Conservation (phyloP, 768 basidiomycete genomes). For the Peribolospora kevripleyi region DNA sequence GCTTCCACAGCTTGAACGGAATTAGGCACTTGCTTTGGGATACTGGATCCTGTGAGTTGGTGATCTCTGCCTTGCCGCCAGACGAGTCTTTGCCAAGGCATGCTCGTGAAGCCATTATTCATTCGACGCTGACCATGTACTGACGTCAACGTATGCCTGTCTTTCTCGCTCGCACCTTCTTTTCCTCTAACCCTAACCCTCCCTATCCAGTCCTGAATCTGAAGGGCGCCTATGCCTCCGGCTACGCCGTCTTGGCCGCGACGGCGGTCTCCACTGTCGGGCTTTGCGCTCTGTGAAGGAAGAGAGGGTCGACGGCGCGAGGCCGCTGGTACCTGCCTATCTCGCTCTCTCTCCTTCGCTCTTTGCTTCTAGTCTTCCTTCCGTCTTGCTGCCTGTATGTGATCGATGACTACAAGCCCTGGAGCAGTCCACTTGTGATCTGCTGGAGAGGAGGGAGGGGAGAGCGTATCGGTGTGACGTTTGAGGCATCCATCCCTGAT, state of each 20-base stretch:
- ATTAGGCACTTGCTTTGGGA: slow-evolving; percentile 81
- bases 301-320: no score
- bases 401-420: no score
- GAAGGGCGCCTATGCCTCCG: slow-evolving; percentile 53
- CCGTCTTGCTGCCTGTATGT: no score
- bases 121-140: neutral
- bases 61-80: neutral
- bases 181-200: neutral
- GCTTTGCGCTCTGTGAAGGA: no score
- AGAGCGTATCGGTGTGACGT: no score
- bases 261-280: slow-evolving; percentile 48
- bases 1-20: slow-evolving; percentile 77
- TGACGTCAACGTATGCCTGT: neutral
- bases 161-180: neutral
- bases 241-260: slow-evolving; percentile 60
- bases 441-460: no score
- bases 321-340: no score
- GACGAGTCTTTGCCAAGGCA: neutral
- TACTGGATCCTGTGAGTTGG: slow-evolving; percentile 50
- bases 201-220: slow-evolving; percentile 40
- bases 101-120: neutral
- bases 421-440: no score
- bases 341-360: no score
- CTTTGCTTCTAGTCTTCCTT: no score
- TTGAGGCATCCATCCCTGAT: no score